These are phyloP conservation scores for Colletotrichum cuscutae DNA, from an alignment of 2,329 filamentous ascomycete species.

Conservation along the genomic window DNA sequence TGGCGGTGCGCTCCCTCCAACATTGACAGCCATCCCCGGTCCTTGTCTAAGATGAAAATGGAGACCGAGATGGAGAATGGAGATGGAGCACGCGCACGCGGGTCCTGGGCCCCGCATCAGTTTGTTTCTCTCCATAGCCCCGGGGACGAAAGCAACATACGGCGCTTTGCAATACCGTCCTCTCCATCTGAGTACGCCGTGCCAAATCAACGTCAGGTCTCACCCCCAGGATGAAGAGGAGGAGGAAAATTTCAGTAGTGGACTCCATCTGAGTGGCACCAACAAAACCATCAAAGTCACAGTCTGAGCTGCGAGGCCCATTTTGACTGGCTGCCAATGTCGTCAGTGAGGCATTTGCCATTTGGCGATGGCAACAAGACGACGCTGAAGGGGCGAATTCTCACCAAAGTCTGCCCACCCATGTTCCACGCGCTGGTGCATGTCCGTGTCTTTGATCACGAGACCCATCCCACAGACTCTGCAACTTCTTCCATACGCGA, in stretches of 20 bases:
- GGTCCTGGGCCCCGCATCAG: neutral
- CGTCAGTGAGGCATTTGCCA: conserved; percentile 32
- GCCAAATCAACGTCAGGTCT: conserved; percentile 1
- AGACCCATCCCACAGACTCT: conserved; percentile 5
- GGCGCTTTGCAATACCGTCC: neutral
- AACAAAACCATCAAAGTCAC: conserved; percentile 11
- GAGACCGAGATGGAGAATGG: neutral
- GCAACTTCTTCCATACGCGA: neutral
- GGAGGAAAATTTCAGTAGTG: neutral
- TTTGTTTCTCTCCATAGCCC: conserved; percentile 1
- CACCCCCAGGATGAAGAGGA: neutral
- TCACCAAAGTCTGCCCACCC: neutral
- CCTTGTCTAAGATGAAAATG: conserved; percentile 9
- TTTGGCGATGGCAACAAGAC: conserved; percentile 15
- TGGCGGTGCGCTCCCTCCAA: conserved; percentile 26
- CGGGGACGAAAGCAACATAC: neutral
- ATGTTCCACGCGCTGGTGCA: neutral
- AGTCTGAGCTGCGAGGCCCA: conserved; percentile 15
- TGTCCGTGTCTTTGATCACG: conserved; percentile 24
- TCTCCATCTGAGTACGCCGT: neutral
- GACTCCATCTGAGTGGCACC: conserved; percentile 25
- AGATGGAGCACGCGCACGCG: neutral
- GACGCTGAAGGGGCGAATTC: conserved; percentile 12
- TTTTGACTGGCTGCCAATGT: conserved; percentile 23
- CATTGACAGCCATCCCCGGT: conserved; percentile 18